Percentiles rank a stretch among this genome's conserved stretches.
These are phyloP conservation scores for Alternaria ventricosa DNA, from an alignment of 2,329 filamentous ascomycete genomes.

Conservation along the genomic window DNA sequence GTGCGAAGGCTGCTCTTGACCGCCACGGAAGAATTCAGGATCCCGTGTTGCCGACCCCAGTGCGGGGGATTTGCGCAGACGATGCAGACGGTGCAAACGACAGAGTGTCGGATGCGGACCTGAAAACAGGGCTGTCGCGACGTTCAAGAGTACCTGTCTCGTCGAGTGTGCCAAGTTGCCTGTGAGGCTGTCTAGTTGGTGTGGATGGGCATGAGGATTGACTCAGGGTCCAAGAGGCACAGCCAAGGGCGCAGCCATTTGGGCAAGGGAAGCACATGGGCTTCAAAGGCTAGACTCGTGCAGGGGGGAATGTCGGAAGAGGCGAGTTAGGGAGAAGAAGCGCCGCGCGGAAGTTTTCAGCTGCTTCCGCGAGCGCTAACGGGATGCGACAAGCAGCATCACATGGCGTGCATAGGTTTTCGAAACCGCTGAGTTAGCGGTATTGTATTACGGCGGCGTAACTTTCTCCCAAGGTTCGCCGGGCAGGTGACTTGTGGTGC, in stretches of 20 bases:
- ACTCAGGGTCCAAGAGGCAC: conserved; percentile 20
- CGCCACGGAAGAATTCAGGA: conserved; percentile 35
- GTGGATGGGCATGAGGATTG: conserved; percentile 4
- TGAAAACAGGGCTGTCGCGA: conserved; percentile 8
- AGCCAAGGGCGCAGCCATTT: conserved; percentile 21
- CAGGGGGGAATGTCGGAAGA: conserved; percentile 20
- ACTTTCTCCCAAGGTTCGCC: conserved; percentile 10
- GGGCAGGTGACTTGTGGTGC: conserved; percentile 31
- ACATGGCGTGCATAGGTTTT: conserved; percentile 23
- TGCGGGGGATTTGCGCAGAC: conserved; percentile 2
- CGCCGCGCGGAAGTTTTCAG: conserved; percentile 18
- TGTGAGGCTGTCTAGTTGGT: conserved; percentile 21
- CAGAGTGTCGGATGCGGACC: background rate
- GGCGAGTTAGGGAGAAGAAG: conserved; percentile 27
- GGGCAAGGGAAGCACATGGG: conserved; percentile 28
- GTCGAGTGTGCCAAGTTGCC: conserved; percentile 1
- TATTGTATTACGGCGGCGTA: conserved; percentile 26
- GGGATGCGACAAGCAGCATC: conserved; percentile 8
- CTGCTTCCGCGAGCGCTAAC: conserved; percentile 19
- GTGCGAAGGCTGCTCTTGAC: conserved; percentile 31
- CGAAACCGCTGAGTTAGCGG: conserved; percentile 35
- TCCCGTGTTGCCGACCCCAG: conserved; percentile 30
- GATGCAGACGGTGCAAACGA: background rate
- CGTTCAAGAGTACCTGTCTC: background rate
- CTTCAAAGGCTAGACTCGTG: conserved; percentile 21